A percentile compares a stretch with the other conserved stretches of the same genome.
Evolutionary conservation across 2,329 filamentous ascomycete genomes (phyloP).

Genomic region (Colletotrichum chlorophyti): DNA sequence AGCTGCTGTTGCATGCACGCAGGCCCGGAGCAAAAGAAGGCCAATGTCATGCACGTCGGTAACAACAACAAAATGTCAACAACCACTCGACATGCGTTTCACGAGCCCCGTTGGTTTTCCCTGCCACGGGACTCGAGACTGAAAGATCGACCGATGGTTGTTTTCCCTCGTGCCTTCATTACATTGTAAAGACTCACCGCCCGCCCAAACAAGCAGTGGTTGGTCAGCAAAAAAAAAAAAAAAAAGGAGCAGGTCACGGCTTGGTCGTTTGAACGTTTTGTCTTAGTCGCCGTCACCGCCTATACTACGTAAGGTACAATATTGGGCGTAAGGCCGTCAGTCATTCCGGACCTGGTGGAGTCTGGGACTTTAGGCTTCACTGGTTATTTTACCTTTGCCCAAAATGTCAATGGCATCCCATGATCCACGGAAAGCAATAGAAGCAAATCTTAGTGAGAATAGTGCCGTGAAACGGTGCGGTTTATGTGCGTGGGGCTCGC

Average conservation of each 20-base stretch:
- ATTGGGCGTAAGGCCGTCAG: no score
- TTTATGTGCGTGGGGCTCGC: not conserved
- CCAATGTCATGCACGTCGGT: constrained; percentile 3
- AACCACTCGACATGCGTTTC: no score
- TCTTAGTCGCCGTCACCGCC: constrained; percentile 6
- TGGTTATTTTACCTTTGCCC: no score
- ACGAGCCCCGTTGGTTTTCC: no score
- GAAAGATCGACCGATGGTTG: no score
- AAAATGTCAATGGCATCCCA: no score
- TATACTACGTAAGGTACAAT: no score
- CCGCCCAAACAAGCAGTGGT: not conserved
- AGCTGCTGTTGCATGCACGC: constrained; percentile 12
- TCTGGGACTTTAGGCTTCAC: constrained; percentile 1
- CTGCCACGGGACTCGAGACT: no score
- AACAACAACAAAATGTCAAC: not conserved
- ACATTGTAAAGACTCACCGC: constrained; percentile 5
- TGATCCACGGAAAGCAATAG: no score
- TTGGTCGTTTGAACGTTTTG: constrained; percentile 11
- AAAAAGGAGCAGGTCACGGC: not conserved
- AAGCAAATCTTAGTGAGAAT: no score
- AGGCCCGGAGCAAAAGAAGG: not conserved
- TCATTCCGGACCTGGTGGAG: constrained; percentile 13
- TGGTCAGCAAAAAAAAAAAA: constrained; percentile 9
- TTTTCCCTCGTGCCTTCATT: no score
- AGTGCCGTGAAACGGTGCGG: not conserved